A percentile compares a stretch with the other conserved stretches of the same genome.
These are phyloP conservation scores for Colletotrichum eremochloae DNA, from an alignment of 2,329 filamentous ascomycete genomes.

Conservation along the genomic window DNA sequence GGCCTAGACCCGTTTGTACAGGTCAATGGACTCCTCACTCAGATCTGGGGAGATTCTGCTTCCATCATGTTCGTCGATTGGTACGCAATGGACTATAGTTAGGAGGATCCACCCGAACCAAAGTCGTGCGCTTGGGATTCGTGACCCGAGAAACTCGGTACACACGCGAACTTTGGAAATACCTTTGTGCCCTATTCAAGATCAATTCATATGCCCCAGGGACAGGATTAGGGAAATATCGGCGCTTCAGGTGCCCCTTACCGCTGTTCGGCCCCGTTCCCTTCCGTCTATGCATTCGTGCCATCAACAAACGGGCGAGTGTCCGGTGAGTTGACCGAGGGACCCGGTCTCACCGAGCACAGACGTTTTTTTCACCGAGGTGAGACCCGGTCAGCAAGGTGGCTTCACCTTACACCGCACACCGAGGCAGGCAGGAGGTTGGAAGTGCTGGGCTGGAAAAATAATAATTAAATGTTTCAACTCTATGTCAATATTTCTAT, in stretches of 20 bases:
- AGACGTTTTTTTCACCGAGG: neutral
- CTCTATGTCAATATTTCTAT: neutral
- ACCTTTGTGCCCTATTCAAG: neutral
- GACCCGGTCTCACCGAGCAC: conserved; percentile 1
- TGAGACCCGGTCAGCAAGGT: neutral
- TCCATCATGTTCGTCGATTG: neutral
- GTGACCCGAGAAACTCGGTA: too few relatives aligned
- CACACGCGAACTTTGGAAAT: neutral
- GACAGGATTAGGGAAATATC: neutral
- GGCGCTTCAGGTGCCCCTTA: too few relatives aligned
- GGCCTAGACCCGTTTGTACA: neutral
- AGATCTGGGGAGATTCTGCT: neutral
- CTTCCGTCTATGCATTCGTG: neutral
- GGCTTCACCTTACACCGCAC: conserved; percentile 18
- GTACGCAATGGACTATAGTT: neutral
- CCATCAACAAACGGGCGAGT: neutral
- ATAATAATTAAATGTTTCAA: neutral
- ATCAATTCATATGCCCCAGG: neutral
- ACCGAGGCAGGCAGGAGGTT: neutral
- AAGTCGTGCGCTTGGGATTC: too few relatives aligned
- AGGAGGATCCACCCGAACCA: neutral
- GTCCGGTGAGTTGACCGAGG: neutral
- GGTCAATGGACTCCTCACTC: neutral
- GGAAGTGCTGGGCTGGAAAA: neutral
- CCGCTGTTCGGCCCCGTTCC: neutral